A percentile compares a stretch with the other conserved stretches of the same genome.
These are phyloP conservation scores for Melocanna baccifera DNA, from an alignment of 176 grass and related monocot species.

Conservation along the genomic window DNA sequence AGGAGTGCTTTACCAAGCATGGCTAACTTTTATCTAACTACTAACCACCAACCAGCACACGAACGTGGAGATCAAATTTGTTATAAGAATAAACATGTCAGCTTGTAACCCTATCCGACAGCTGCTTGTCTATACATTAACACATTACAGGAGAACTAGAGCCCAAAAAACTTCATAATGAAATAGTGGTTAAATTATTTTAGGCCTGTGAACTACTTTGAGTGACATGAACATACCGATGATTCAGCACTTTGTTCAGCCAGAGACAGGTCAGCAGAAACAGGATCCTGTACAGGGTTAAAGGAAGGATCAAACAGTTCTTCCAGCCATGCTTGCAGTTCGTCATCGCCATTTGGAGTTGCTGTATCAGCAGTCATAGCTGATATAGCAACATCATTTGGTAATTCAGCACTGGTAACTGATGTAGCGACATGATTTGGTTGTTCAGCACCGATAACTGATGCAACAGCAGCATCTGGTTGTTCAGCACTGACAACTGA, in stretches of 20 bases:
- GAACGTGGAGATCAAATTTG: background rate
- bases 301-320: constrained; percentile 52
- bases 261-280: background rate
- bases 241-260: constrained; percentile 41
- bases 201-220: background rate
- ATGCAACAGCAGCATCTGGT: constrained; percentile 9
- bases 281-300: background rate
- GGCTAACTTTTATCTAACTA: background rate
- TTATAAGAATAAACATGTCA: background rate
- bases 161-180: background rate
- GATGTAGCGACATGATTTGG: background rate
- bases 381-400: constrained; percentile 1
- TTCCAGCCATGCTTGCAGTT: constrained; percentile 38
- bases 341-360: constrained; percentile 13
- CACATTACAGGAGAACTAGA: background rate
- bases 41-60: background rate
- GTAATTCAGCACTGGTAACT: constrained; percentile 26
- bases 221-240: constrained; percentile 42
- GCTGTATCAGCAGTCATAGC: background rate
- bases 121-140: background rate
- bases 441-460: constrained; percentile 19
- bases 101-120: background rate
- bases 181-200: constrained; percentile 3
- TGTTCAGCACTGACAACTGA: constrained; percentile 39
- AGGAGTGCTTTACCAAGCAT: background rate